Base-by-base conservation (phyloP, 2,329 filamentous ascomycete genomes). In the Stemphylium vesicarium region DNA sequence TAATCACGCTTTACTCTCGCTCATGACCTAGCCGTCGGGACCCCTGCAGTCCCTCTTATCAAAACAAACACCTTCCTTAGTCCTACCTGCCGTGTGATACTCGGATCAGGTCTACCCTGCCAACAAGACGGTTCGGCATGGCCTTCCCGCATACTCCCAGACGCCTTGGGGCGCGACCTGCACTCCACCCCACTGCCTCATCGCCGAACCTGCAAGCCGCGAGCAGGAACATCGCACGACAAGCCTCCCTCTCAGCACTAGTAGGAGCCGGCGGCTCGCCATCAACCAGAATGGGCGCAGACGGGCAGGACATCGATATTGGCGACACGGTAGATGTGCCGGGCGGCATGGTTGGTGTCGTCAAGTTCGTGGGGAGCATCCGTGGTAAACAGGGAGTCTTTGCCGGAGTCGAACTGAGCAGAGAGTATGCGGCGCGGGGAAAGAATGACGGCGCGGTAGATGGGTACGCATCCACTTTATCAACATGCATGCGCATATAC, bases 371-470 rank as follows among this genome's bases (percentile, higher is more conserved):
- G 58, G 95, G 95, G 39, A 81, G 82, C 35, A 94, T 99, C 36
- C 85, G 88, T 65, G 93, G 93, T 60, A 97, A 96, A 80, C 92
- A 90, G 65, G 95, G 95, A 45, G 85, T 85, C 16, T 99, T 99
- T 80, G 92, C 91, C 29, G 95, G 95, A 40, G 91, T 99, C 32
- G 95, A 99, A 77, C 82, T 99, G 60, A 86, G 88, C 68, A 81
- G 85, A 48, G 90, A 96, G 64, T 96, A 89, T 79, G 90, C 92
- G 31, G 77, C 83, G 46, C 86, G 89, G 71, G 95, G 95, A 31
- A 99, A 99, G 82, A 99, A 99, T 72, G 96, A 85, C 69, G 95
- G 95, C 60, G 93, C 96, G 75, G 95, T 98, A 50, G 94, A 98
- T 65, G 95, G 94, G 91, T 94, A 82, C 77, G 85, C 50, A 47